A percentile compares a stretch with the other conserved stretches of the same genome.
phyloP scores from a whole-genome alignment of 768 basidiomycete genomes.

The Amanita molliuscula region DNA sequence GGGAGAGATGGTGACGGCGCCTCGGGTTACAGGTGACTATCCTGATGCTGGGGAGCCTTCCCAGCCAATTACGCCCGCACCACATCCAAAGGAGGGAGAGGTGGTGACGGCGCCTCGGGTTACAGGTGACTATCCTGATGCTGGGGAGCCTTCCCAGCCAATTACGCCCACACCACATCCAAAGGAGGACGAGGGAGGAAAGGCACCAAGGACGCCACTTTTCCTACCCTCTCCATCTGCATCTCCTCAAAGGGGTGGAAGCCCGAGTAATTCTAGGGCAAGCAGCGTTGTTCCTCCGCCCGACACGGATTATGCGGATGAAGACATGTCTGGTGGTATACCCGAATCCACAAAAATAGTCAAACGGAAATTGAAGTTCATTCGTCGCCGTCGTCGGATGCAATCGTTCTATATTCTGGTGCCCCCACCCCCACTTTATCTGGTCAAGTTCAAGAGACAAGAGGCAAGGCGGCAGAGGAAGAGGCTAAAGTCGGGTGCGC shows the following conservation, averaged over 20 bases:
- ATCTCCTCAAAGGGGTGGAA: background rate
- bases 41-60: background rate
- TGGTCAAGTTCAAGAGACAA: background rate
- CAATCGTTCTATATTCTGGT: conserved; percentile 4
- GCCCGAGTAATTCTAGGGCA: background rate
- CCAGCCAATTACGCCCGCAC: no score
- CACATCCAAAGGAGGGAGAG: background rate
- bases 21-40: background rate
- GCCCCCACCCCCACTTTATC: conserved; percentile 2
- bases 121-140: background rate
- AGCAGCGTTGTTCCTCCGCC: background rate
- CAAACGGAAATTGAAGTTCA: background rate
- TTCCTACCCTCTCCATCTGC: conserved; percentile 5
- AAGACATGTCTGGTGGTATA: background rate
- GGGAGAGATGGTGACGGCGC: background rate
- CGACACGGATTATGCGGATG: background rate
- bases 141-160: background rate
- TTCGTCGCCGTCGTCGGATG: background rate
- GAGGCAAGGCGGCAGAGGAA: conserved; percentile 5
- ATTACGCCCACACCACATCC: background rate
- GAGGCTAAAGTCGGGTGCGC: background rate
- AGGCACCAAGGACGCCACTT: background rate
- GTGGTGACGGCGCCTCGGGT: background rate
- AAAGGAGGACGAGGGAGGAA: background rate
- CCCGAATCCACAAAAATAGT: background rate